A percentile compares a stretch with the other conserved stretches of the same genome.
Conservation (phyloP, 2,329 filamentous ascomycete genomes). For the Dactylellina drechsleri region DNA sequence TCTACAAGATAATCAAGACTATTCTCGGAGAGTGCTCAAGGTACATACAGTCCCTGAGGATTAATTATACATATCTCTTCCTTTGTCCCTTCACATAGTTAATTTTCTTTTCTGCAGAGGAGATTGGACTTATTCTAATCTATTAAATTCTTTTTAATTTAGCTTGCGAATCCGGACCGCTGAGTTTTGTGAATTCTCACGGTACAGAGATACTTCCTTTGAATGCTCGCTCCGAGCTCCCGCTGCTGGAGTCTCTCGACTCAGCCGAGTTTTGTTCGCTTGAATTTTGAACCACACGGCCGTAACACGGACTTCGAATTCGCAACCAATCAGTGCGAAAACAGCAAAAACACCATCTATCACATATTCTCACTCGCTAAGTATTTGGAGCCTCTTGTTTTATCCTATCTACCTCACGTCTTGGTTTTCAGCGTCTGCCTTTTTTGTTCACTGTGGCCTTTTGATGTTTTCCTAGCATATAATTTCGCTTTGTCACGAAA, state of each 20-base stretch:
- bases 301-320: neutral
- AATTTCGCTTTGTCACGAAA: constrained; percentile 32
- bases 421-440: neutral
- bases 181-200: constrained; percentile 12
- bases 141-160: constrained; percentile 33
- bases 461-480: constrained; percentile 33
- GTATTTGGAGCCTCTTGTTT: constrained; percentile 6
- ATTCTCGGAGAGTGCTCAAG: constrained; percentile 53
- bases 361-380: constrained; percentile 17
- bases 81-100: constrained; percentile 26
- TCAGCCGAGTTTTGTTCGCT: neutral
- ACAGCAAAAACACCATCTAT: constrained; percentile 1
- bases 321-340: neutral
- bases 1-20: constrained; percentile 50
- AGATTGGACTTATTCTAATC: constrained; percentile 53
- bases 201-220: neutral
- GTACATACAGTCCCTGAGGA: constrained; percentile 43
- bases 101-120: constrained; percentile 14
- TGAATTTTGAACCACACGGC: neutral
- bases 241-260: neutral
- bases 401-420: neutral
- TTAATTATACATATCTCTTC: constrained; percentile 8
- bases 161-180: constrained; percentile 49
- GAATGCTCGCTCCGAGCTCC: constrained; percentile 1
- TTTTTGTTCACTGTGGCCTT: neutral